Evolutionary conservation across 2,329 filamentous ascomycete genomes (phyloP), one percentile per base, ranked within the genome.

Genomic region (Domatiomyces globalis): DNA sequence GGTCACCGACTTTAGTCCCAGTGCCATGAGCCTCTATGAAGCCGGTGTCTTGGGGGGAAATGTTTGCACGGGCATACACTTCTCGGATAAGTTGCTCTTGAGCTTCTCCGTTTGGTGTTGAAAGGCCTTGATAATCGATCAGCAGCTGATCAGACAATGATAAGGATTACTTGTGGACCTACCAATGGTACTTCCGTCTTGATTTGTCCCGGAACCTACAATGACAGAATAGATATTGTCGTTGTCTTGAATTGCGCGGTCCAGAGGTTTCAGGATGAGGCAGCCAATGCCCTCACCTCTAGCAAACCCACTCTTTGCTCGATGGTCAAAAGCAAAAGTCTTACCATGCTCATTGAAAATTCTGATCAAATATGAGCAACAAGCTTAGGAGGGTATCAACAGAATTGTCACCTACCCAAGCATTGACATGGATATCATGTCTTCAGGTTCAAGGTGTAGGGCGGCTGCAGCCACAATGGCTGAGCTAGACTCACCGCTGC

Each of bases 211-310:
- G 9, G 65, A 67, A 0, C 60, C 64, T 19, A 66, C 60, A 25
- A 75, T 71, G 2, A 75, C 59, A 1, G 68, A 68, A 4, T 68
- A 63, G 20, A 75, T 69, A 1, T 62, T 61, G 54, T 75, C 68
- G 2, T 65, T 63, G 27, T 71, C 68, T 22, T 60, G 59, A 6
- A 74, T 47, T 1, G 72, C 72, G 46, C 69, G 61, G 5, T 61
- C 54, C 0, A 75, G 53, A 0, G 63, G 65, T 54, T 75, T 74
- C 8, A 76, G 49, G 0, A 73, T 52, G 5, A 75, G 36, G 19
- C 63, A 59, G 1, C 61, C 68, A 10, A 69, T 61, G 5, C 68
- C 73, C 57, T 76, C 73, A 2, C 71, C 73, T 12, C 72, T 64
- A 0, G 63, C 68, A 52, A 75, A 76, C 1, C 73, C 73, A 49